Evolutionary conservation across 2,329 filamentous ascomycete species (phyloP).

Genomic region (Microdochium bolleyi): DNA sequence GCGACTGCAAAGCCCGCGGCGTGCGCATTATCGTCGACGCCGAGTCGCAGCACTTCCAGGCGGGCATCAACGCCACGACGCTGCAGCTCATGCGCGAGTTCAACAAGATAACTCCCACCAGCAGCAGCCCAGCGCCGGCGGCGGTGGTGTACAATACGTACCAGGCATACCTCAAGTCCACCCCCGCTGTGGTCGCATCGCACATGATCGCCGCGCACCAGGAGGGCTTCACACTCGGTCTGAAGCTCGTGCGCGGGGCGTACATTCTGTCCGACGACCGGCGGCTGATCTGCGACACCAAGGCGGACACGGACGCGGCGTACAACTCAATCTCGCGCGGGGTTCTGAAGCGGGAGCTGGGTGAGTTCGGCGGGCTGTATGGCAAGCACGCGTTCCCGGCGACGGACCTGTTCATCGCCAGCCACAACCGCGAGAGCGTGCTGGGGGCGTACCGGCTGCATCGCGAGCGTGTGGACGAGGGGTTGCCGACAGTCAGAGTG

Average conservation of each 20-base stretch:
- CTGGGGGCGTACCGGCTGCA: conserved; percentile 35
- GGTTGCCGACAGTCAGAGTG: conserved; percentile 25
- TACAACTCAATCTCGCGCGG: conserved; percentile 42
- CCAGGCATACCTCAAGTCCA: conserved; percentile 46
- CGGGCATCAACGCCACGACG: conserved; percentile 23
- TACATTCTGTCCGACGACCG: conserved; percentile 43
- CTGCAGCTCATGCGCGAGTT: conserved; percentile 26
- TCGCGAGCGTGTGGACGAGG: conserved; percentile 25
- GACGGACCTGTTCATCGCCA: conserved; percentile 41
- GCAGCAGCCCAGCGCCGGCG: not conserved
- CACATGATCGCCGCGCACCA: conserved; percentile 36
- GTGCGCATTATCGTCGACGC: conserved; percentile 37
- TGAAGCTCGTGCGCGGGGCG: conserved; percentile 50
- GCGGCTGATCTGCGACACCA: conserved; percentile 42
- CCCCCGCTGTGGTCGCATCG: conserved; percentile 27
- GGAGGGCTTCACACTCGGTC: conserved; percentile 41
- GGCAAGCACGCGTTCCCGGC: conserved; percentile 28
- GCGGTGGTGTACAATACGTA: conserved; percentile 42
- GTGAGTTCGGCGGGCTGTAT: conserved; percentile 26
- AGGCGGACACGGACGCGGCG: conserved; percentile 40
- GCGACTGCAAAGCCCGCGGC: conserved; percentile 25
- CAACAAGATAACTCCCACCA: conserved; percentile 19
- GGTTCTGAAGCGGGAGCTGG: conserved; percentile 34
- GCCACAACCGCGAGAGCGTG: conserved; percentile 38
- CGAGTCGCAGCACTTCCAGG: conserved; percentile 35